Base-by-base conservation (phyloP, 2,329 filamentous ascomycete genomes). In the Claviceps citrina region DNA sequence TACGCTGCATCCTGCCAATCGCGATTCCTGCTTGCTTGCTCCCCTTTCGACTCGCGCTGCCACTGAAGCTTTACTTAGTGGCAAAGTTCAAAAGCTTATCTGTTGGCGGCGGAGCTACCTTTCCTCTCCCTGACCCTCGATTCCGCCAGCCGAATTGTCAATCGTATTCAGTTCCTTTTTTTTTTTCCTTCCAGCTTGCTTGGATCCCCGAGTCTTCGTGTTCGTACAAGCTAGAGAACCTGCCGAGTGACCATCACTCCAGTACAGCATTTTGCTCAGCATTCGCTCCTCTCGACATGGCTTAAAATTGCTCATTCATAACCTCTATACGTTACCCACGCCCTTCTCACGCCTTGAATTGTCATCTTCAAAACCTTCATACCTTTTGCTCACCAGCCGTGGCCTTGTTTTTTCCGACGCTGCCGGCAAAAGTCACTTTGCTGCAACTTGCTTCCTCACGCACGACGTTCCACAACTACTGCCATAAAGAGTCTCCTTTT, bases 91-190 rank as follows among this genome's bases (percentile, higher is more conserved):
- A 34, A 32, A 42, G 36, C 35, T 34, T 26, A 38, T 38, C 30
- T 38, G 40, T 31, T 22, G 19, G 19, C 27, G 27, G 26, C 38
- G 16, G 28, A 39, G 26, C 37, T 31, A 8, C 28, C n/a, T 35
- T 25, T 9, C 3, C 25, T 28, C 8, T n/a, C 15, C 19, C 28
- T 26, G 19, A 38, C 25, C 13, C 10, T 18, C 10, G 7, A 19
- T 34, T 22, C 25, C 24, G 19, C 24, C 22, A 2, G 3, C 13
- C 13, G 38, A 30, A 18, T 7, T 30, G 16, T 7, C 16, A 37
- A 16, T 15, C 25, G 12, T 22, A 20, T 22, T 13, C 10, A 10
- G 19, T 30, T 30, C 18, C 16, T 22, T n/a, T 39, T 20, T 27
- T 12, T 27, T 10, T 20, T 22, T 3, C 18, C 13, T 13, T 30